Conservation (phyloP, 1,139 yeast species). For the Debaryomycetaceae sp. region DNA sequence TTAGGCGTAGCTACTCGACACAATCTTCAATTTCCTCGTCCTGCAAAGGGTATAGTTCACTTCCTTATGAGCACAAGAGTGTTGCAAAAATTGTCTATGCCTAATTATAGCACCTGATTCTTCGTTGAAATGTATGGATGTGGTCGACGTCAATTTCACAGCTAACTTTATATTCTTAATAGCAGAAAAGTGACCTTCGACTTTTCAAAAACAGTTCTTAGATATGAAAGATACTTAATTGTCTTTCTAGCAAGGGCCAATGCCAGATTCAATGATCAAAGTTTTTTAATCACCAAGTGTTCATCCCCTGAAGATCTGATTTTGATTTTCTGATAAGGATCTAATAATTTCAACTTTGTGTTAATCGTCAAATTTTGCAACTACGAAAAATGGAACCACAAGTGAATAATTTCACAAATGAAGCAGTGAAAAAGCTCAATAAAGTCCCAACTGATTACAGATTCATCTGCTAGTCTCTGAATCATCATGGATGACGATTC, state of each 20-base stretch:
- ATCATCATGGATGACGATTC: not conserved
- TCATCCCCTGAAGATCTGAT: not conserved
- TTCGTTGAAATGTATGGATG: not conserved
- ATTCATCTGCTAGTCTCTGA: not conserved
- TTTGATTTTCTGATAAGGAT: slow-evolving; percentile 2
- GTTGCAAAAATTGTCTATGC: too few species aligned
- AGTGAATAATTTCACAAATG: not conserved
- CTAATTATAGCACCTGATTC: too few species aligned
- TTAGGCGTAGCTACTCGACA: too few species aligned
- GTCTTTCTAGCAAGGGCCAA: too few species aligned
- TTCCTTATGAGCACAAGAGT: too few species aligned
- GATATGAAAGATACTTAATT: too few species aligned
- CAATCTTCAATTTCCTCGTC: too few species aligned
- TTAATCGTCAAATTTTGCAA: slow-evolving; percentile 1
- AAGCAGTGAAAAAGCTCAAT: not conserved
- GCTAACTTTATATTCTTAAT: not conserved
- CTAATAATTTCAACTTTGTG: slow-evolving; percentile 1
- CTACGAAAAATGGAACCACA: not conserved
- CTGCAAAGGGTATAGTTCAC: too few species aligned
- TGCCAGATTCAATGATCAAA: too few species aligned
- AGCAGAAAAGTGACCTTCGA: not conserved
- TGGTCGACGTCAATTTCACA: not conserved
- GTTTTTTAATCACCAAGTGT: not conserved
- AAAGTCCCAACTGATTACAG: not conserved
- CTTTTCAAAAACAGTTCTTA: not conserved